Conservation (phyloP, 768 basidiomycete species). For the Panus rudis region DNA sequence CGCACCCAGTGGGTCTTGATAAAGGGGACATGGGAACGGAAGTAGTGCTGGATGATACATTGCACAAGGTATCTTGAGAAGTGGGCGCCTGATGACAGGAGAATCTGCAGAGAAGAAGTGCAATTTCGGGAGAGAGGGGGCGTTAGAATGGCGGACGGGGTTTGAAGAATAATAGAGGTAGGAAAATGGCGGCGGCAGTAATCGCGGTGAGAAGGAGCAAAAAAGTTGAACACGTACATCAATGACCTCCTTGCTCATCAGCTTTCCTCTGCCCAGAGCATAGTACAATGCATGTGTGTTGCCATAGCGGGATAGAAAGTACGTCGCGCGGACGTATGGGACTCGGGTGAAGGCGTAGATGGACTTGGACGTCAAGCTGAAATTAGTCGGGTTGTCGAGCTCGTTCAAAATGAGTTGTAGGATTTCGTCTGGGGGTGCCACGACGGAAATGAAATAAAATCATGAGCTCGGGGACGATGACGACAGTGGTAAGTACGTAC, state of each 20-base stretch:
- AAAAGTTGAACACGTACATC: constrained; percentile 55
- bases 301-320: constrained; percentile 72
- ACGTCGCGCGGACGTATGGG: constrained; percentile 70
- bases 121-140: constrained; percentile 1
- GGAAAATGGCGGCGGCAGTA: neutral
- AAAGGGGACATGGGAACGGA: constrained; percentile 64
- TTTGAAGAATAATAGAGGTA: neutral
- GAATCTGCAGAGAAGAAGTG: constrained; percentile 40
- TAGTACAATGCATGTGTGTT: constrained; percentile 62
- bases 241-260: constrained; percentile 57
- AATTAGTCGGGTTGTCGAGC: constrained; percentile 53
- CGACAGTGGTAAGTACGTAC: constrained; percentile 35
- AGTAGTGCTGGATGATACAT: constrained; percentile 73
- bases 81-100: constrained; percentile 69
- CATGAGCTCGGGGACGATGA: neutral
- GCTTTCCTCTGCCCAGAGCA: constrained; percentile 66
- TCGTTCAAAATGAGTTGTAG: constrained; percentile 70
- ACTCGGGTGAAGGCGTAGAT: constrained; percentile 59
- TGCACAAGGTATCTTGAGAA: constrained; percentile 75
- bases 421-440: constrained; percentile 43
- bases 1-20: constrained; percentile 73
- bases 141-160: constrained; percentile 8
- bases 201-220: constrained; percentile 13
- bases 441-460: neutral
- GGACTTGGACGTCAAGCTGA: constrained; percentile 53